Evolutionary conservation across 78 protist genomes (phyloP).

Genomic region (Dictyostelium intermedium): DNA sequence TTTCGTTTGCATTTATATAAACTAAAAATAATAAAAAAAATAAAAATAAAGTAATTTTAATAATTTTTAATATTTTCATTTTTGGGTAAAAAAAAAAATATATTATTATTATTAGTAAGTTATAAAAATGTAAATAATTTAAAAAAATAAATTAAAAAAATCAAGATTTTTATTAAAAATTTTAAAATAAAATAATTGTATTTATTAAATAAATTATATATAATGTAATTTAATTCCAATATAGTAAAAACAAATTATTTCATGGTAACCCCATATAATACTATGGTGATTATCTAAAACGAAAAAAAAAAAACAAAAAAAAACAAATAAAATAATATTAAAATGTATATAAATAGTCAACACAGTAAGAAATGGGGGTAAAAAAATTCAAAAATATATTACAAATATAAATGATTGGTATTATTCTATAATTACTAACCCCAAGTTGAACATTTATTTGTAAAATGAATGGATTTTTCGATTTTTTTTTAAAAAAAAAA

Average conservation of each 20-base stretch:
- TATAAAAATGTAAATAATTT: too few relatives aligned
- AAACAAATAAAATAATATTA: background rate
- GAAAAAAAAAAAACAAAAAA: background rate
- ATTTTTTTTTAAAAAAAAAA: too few relatives aligned
- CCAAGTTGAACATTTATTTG: background rate
- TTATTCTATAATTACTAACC: background rate
- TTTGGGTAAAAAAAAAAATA: too few relatives aligned
- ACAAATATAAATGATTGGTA: too few relatives aligned
- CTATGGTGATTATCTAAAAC: background rate
- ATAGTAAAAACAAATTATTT: background rate
- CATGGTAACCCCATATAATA: background rate
- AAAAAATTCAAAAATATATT: too few relatives aligned
- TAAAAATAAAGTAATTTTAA: background rate
- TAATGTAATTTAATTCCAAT: too few relatives aligned
- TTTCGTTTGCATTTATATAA: background rate
- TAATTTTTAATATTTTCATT: background rate
- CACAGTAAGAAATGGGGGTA: background rate
- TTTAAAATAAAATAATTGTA: too few relatives aligned
- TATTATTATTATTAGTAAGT: too few relatives aligned
- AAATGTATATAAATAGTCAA: background rate
- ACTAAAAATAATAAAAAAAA: background rate
- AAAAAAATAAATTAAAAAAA: too few relatives aligned
- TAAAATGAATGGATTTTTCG: background rate
- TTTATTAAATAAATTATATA: too few relatives aligned
- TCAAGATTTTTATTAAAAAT: too few relatives aligned